Evolutionary conservation across 129 eudicot genomes (phyloP).

Genomic region (Kitagawia praeruptora): DNA sequence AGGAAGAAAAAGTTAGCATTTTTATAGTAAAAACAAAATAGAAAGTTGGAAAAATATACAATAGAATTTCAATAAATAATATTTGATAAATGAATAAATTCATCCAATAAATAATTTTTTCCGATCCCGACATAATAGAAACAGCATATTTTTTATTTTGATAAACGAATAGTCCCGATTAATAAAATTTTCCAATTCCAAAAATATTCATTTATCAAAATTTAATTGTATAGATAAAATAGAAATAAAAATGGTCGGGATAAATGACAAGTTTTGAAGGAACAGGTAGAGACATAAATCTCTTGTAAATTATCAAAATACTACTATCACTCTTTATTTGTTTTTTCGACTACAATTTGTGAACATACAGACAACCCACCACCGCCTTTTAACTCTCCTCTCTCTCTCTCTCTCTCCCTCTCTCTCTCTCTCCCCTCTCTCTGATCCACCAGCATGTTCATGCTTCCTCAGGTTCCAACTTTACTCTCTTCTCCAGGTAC

Average conservation of each 20-base stretch:
- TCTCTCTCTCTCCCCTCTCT: slow-evolving; percentile 5
- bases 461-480: slow-evolving; percentile 10
- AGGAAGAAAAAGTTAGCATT: not conserved
- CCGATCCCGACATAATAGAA: no score
- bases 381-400: not conserved
- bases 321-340: not conserved
- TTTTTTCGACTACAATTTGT: not conserved
- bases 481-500: slow-evolving; percentile 12
- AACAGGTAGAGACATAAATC: slow-evolving; percentile 1
- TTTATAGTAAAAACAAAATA: not conserved
- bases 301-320: not conserved
- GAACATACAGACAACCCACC: not conserved
- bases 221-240: no score
- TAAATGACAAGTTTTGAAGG: not conserved
- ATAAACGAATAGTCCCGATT: no score
- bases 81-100: no score
- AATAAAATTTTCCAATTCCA: no score
- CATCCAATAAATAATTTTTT: no score
- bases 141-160: no score
- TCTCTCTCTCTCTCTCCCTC: not conserved
- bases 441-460: slow-evolving; percentile 16
- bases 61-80: no score
- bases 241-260: not conserved
- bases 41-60: not conserved
- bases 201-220: no score